A percentile compares a stretch with the other conserved stretches of the same genome.
These are phyloP conservation scores for Wallacemonas sp. DNA, from an alignment of 208 protist genomes.

Conservation along the genomic window DNA sequence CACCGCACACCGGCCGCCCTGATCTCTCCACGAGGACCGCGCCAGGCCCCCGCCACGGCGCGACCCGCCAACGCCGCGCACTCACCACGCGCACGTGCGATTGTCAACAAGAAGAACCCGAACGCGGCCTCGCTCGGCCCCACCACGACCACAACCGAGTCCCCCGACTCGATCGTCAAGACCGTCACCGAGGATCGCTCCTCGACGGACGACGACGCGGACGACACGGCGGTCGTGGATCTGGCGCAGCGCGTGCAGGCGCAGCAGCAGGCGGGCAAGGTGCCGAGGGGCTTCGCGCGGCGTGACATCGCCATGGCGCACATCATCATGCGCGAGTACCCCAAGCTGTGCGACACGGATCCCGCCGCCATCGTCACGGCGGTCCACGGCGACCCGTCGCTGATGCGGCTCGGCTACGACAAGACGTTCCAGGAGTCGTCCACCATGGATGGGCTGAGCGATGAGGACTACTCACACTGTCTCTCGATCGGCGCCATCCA, in stretches of 20 bases:
- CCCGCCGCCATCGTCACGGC: slow-evolving; percentile 24
- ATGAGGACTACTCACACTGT: slow-evolving; percentile 28
- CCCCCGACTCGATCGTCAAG: slow-evolving; percentile 5
- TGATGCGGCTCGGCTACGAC: slow-evolving; percentile 24
- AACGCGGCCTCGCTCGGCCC: not conserved
- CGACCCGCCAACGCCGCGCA: not conserved
- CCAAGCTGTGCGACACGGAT: slow-evolving; percentile 28
- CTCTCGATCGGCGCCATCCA: slow-evolving; percentile 37
- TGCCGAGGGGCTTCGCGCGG: slow-evolving; percentile 25
- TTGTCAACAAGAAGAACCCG: slow-evolving; percentile 25
- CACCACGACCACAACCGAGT: not conserved
- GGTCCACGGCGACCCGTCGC: slow-evolving; percentile 25
- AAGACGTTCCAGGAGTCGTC: slow-evolving; percentile 28
- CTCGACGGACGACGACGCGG: not conserved
- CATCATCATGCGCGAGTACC: slow-evolving; percentile 52
- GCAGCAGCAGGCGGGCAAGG: slow-evolving; percentile 19
- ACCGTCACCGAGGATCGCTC: not conserved
- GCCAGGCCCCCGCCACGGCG: slow-evolving; percentile 1
- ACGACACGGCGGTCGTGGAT: not conserved
- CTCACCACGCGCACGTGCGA: not conserved
- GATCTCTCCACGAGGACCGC: slow-evolving; percentile 2
- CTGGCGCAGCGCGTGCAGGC: slow-evolving; percentile 11
- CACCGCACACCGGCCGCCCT: not conserved
- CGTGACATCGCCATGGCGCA: slow-evolving; percentile 29
- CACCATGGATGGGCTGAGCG: slow-evolving; percentile 30